Evolutionary conservation across 2,329 filamentous ascomycete species (phyloP).

Genomic region (Clonostachys rosea): DNA sequence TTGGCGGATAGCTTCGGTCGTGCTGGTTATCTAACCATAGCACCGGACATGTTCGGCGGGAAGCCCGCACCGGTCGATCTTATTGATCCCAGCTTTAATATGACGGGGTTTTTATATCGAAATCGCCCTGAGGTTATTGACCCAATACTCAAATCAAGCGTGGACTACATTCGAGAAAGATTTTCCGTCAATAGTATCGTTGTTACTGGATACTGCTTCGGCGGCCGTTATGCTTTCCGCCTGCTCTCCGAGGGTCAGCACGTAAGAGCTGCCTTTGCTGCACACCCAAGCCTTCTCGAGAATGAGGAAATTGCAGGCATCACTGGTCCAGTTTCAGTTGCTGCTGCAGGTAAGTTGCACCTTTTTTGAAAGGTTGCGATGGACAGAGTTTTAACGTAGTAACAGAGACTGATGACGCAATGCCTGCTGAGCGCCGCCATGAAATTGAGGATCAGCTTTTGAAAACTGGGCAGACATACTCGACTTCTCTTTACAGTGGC

Average conservation of each 20-base stretch:
- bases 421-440: conserved; percentile 43
- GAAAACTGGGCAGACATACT: conserved; percentile 44
- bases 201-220: conserved; percentile 56
- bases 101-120: conserved; percentile 10
- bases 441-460: conserved; percentile 50
- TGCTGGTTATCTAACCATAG: conserved; percentile 15
- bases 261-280: conserved; percentile 51
- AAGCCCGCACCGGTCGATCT: conserved; percentile 10
- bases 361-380: conserved; percentile 46
- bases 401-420: conserved; percentile 46
- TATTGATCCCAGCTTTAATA: conserved; percentile 8
- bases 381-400: conserved; percentile 20
- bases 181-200: conserved; percentile 41
- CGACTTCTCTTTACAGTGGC: conserved; percentile 61
- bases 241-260: conserved; percentile 42
- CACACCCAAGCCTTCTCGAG: conserved; percentile 55
- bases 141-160: conserved; percentile 10
- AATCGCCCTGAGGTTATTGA: conserved; percentile 10
- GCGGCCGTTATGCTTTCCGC: conserved; percentile 49
- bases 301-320: conserved; percentile 49
- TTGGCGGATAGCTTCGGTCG: conserved; percentile 15
- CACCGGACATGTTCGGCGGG: conserved; percentile 15
- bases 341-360: conserved; percentile 49
- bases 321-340: conserved; percentile 47
- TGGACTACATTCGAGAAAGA: conserved; percentile 24